phyloP scores from a whole-genome alignment of 129 eudicot genomes.

The carrot (Daucus carota) region DH1_v3.0 NC_030385.2:12130001-12130500 shows the following conservation, averaged over 20 bases:
- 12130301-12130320: conserved; percentile 43
- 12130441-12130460: conserved; percentile 41
- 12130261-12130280: conserved; percentile 27
- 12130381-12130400: conserved; percentile 48
- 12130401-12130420: conserved; percentile 39
- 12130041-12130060: conserved; percentile 71
- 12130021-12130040: conserved; percentile 43
- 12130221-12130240: conserved; percentile 31
- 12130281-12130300: conserved; percentile 39
- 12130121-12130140: conserved; percentile 74
- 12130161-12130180: conserved; percentile 58
- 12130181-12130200: conserved; percentile 40
- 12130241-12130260: conserved; percentile 54
- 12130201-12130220: conserved; percentile 27
- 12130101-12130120: conserved; percentile 55
- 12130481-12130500: conserved; percentile 70
- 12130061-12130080: conserved; percentile 65
- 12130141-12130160: conserved; percentile 57
- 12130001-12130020: conserved; percentile 32
- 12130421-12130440: conserved; percentile 56
- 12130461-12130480: conserved; percentile 45
- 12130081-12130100: conserved; percentile 32
- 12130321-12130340: conserved; percentile 34
- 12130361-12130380: conserved; percentile 34
- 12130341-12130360: conserved; percentile 20